These are phyloP conservation scores for Abelmoschus esculentus DNA, from an alignment of 345 rosid species.

Conservation along the genomic window DNA sequence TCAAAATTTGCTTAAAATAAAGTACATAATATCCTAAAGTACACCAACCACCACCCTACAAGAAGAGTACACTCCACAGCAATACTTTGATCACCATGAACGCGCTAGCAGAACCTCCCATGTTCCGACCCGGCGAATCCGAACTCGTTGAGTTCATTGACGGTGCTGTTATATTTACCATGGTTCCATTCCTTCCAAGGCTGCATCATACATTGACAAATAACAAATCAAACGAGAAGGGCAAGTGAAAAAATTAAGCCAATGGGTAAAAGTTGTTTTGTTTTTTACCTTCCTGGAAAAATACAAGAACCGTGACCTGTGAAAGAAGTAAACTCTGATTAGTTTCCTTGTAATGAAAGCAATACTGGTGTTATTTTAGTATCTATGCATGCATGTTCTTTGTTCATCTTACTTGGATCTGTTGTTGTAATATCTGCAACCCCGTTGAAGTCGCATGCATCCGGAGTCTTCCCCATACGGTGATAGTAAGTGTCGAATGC, in stretches of 20 bases:
- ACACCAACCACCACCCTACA: conserved; percentile 4
- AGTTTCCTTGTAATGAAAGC: background rate
- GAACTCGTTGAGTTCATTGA: conserved; percentile 27
- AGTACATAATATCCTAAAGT: background rate
- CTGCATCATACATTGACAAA: conserved; percentile 25
- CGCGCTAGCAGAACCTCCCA: background rate
- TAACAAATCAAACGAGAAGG: background rate
- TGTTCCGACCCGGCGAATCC: background rate
- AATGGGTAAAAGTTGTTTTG: background rate
- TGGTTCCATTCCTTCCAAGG: conserved; percentile 46
- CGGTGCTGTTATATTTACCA: conserved; percentile 45
- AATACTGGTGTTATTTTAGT: background rate
- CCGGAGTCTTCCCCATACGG: conserved; percentile 38
- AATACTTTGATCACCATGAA: background rate
- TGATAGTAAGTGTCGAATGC: conserved; percentile 68
- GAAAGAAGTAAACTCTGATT: conserved; percentile 9
- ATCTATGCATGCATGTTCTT: background rate
- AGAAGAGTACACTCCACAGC: background rate
- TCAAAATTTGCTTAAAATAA: background rate
- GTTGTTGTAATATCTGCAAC: conserved; percentile 55
- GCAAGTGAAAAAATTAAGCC: background rate
- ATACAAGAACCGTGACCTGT: conserved; percentile 70
- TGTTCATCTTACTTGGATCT: conserved; percentile 50
- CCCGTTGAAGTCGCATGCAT: conserved; percentile 57
- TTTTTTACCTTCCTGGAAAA: conserved; percentile 57